Evolutionary conservation across 305 asterid species (phyloP), one percentile per base, ranked within the genome.

Genomic region (Rubia balearica): DNA sequence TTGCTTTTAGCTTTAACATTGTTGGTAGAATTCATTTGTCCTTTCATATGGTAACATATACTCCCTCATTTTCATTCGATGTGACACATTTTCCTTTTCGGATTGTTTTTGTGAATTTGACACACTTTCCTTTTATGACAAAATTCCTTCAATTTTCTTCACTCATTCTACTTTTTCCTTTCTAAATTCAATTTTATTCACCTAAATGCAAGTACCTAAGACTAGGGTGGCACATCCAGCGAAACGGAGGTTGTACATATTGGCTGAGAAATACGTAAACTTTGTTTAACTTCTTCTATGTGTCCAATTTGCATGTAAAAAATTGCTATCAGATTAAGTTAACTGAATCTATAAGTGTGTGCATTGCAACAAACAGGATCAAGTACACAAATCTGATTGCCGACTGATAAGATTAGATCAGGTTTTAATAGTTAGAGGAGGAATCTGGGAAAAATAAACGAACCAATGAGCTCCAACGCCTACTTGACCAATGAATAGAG

Each of bases 401-500:
- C 57, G 57, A 51, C 57, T 51, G 57, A 51, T 51, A 1, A 5
- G 59, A 45, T 56, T 73, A 17, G 13, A 57, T 8, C 9, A 10
- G 64, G 16, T 27, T 59, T 59, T 59, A 40, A 53, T 48, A 6
- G 59, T 10, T 17, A 6, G 7, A 11, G 22, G 10, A 11, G 16
- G 56, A 6, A 22, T 24, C 36, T 51, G 11, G 11, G 19, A 65
- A 21, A 24, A 62, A 66, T 36, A 59, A 67, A 60, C 67, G 70
- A 68, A 69, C 59, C 68, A 70, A 70, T 30, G 74, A 78, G 38
- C 67, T 65, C 53, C 77, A 76, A 43, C 68, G 71, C 53, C 17
- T 38, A 68, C 68, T 51, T 68, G 85, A 79, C 85, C 76, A 76
- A 63, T 71, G 61, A 56, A 56, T 56, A 17, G 61, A 49, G 65